A percentile compares a stretch with the other conserved stretches of the same genome.
Conservation (phyloP, 805 yeast species). For the Osmozyma mogii region DNA sequence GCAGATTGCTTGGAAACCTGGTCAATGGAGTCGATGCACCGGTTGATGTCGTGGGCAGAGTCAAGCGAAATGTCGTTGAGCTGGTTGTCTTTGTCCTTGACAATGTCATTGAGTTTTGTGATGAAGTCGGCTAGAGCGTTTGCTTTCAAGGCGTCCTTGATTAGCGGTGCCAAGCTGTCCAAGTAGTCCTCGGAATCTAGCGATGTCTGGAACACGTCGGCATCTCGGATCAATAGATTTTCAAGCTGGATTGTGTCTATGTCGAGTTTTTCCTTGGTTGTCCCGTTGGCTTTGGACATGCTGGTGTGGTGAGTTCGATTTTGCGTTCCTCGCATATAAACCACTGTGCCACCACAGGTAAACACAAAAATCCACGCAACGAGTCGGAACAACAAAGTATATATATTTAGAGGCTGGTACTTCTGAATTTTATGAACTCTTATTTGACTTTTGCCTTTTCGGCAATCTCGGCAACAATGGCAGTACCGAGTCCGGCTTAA, state of each 20-base stretch:
- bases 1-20: constrained; percentile 52
- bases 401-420: too few relatives aligned
- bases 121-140: constrained; percentile 51
- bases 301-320: constrained; percentile 3
- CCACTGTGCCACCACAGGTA: too few relatives aligned
- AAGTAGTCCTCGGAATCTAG: constrained; percentile 59
- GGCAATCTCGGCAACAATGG: too few relatives aligned
- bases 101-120: constrained; percentile 45
- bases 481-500: too few relatives aligned
- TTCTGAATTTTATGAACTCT: too few relatives aligned
- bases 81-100: constrained; percentile 54
- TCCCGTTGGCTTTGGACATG: too few relatives aligned
- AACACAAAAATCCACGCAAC: too few relatives aligned
- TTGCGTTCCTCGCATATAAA: neutral
- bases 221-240: constrained; percentile 31
- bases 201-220: constrained; percentile 38
- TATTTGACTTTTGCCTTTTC: too few relatives aligned
- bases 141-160: constrained; percentile 52
- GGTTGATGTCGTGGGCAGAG: constrained; percentile 47
- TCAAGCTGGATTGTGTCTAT: constrained; percentile 27
- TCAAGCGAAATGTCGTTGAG: constrained; percentile 54
- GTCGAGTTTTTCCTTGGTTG: constrained; percentile 4
- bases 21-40: constrained; percentile 57
- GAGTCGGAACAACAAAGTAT: too few relatives aligned
- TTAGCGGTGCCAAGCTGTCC: constrained; percentile 72